Evolutionary conservation across 1,139 yeast species (phyloP).

Genomic region (Schwanniomyces etchellsii): DNA sequence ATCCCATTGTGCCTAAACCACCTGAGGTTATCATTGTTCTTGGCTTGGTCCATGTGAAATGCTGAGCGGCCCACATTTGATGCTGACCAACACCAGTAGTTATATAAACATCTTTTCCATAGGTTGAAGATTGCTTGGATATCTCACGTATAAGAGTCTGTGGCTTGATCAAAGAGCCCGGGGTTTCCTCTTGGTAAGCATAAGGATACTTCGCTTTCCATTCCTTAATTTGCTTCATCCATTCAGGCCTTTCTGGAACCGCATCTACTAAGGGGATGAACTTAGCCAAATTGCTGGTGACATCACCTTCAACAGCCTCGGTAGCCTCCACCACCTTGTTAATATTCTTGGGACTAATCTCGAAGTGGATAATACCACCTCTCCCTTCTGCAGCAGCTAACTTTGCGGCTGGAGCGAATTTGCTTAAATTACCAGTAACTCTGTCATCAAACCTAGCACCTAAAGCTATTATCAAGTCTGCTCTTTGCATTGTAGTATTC

Average conservation of each 20-base stretch:
- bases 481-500: slow-evolving; percentile 86
- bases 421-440: slow-evolving; percentile 80
- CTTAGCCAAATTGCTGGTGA: slow-evolving; percentile 65
- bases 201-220: slow-evolving; percentile 92
- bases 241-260: slow-evolving; percentile 62
- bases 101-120: slow-evolving; percentile 73
- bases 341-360: slow-evolving; percentile 92
- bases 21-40: slow-evolving; percentile 95
- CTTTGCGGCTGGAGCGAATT: slow-evolving; percentile 92
- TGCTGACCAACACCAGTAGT: slow-evolving; percentile 99
- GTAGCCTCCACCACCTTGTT: slow-evolving; percentile 97
- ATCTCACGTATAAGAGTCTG: slow-evolving; percentile 84
- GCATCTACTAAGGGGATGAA: slow-evolving; percentile 66
- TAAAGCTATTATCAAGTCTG: slow-evolving; percentile 87
- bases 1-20: slow-evolving; percentile 99
- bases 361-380: slow-evolving; percentile 97
- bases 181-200: slow-evolving; percentile 68
- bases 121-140: slow-evolving; percentile 61
- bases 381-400: slow-evolving; percentile 81
- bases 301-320: slow-evolving; percentile 96
- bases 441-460: slow-evolving; percentile 99
- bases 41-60: slow-evolving; percentile 87
- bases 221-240: slow-evolving; percentile 67
- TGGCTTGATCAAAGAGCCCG: slow-evolving; percentile 82
- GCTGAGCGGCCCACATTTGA: slow-evolving; percentile 99